Base-by-base conservation (phyloP, 768 basidiomycete genomes). In the Boletus rex-veris region DNA sequence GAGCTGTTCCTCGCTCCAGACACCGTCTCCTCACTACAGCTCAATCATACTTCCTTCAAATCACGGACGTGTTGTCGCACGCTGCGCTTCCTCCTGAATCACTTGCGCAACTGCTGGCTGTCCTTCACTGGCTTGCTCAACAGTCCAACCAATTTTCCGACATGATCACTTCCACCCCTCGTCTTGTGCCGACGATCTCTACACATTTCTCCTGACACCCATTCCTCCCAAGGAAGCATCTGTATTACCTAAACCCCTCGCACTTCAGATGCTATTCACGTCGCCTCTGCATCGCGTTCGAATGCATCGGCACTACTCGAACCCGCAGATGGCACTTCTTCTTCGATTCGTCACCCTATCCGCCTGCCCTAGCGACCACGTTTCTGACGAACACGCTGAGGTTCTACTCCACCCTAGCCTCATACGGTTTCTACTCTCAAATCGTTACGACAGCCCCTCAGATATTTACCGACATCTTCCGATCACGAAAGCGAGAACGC, bases 341-440 rank as follows among this genome's bases (percentile, higher is more conserved):
- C 74, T 96, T 41, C 83, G 89, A 21, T 96, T 90, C 63, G 65
- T 92, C 44, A 3, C 67, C 76, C 0, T 78, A 80, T 41, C 53
- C 71, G 0, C 52, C 45, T 5, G 41, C 66, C 0, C 64, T 75
- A 1, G 73, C 81, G 1, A 75, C 69, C 2, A 64, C 68, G 2
- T 78, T 92, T 16, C 75, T 88, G 15, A 70, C 71, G 2, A 72
- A 71, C 30, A 88, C 86, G 0, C 72, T 98, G 21, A 73, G 71
- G 5, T 72, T 93, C 14, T 93, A 90, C 69, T 64, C 75, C 0
- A 63, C 72, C 3, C 76, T 97, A 9, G 91, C 83, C 0, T 74
- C 79, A 2, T 98, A 96, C 58, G 95, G 95, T 1, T 66, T 96
- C 1, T 86, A 86, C 59, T 71, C 90, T 0, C 80, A 84, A 51